Percentiles rank a stretch among this genome's conserved stretches.
Conservation (phyloP, 2,329 filamentous ascomycete genomes). For the Arthrobotrys iridis region DNA sequence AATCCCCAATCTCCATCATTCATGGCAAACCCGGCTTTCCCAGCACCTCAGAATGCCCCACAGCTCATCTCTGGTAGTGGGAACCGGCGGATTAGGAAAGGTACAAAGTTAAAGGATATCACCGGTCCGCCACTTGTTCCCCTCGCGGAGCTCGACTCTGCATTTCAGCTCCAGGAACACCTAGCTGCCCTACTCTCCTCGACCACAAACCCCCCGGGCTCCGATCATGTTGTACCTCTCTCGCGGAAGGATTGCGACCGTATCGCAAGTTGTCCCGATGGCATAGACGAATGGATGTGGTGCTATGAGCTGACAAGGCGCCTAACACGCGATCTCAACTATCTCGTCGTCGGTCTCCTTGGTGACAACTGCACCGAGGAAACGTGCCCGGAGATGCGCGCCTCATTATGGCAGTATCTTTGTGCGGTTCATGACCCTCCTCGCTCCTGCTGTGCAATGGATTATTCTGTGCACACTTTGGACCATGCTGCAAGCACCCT, state of each 20-base stretch:
- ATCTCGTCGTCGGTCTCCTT: slow-evolving; percentile 89
- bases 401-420: slow-evolving; percentile 98
- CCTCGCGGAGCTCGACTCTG: slow-evolving; percentile 81
- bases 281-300: slow-evolving; percentile 89
- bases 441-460: slow-evolving; percentile 96
- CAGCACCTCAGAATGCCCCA: slow-evolving; percentile 66
- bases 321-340: slow-evolving; percentile 92
- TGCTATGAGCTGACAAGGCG: slow-evolving; percentile 98
- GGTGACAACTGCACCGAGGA: slow-evolving; percentile 86
- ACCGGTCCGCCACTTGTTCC: slow-evolving; percentile 83
- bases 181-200: slow-evolving; percentile 89
- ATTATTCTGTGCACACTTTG: slow-evolving; percentile 98
- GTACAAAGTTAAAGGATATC: slow-evolving; percentile 93
- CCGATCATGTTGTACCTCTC: slow-evolving; percentile 73
- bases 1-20: slow-evolving; percentile 52
- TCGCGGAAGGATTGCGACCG: slow-evolving; percentile 77
- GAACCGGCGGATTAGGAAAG: slow-evolving; percentile 85
- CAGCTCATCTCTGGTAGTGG: slow-evolving; percentile 68
- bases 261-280: slow-evolving; percentile 81
- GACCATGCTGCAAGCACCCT: slow-evolving; percentile 97
- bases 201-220: slow-evolving; percentile 72
- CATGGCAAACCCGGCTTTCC: slow-evolving; percentile 76
- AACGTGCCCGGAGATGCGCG: slow-evolving; percentile 98
- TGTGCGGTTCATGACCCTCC: slow-evolving; percentile 97
- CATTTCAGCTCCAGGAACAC: slow-evolving; percentile 97